These are phyloP conservation scores for Erysiphe pulchra DNA, from an alignment of 2,329 filamentous ascomycete genomes.

Conservation along the genomic window DNA sequence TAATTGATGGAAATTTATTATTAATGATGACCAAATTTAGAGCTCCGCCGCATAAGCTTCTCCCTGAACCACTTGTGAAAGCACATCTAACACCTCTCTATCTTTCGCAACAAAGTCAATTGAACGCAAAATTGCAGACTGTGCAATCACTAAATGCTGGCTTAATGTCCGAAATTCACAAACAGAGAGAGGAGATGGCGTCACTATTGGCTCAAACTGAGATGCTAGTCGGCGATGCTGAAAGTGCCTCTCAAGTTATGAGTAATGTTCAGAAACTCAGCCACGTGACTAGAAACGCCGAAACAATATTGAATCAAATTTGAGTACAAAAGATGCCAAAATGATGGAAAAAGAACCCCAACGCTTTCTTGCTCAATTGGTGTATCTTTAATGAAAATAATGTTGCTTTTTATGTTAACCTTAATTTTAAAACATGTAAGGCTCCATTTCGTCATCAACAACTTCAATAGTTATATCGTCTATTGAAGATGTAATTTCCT, in stretches of 20 bases:
- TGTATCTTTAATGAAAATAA: too few species aligned
- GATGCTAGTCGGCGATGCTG: conserved; percentile 25
- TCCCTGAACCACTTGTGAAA: conserved; percentile 23
- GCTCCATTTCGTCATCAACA: too few species aligned
- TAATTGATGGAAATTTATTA: too few species aligned
- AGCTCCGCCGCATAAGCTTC: conserved; percentile 24
- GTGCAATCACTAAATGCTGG: conserved; percentile 29
- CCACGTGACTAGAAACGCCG: background rate
- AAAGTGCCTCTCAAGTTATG: conserved; percentile 17
- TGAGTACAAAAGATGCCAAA: too few species aligned
- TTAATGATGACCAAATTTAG: background rate
- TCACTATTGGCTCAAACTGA: conserved; percentile 24
- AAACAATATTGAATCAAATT: background rate
- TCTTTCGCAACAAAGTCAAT: conserved; percentile 24
- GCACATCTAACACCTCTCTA: conserved; percentile 30
- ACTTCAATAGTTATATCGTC: too few species aligned
- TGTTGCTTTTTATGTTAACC: too few species aligned
- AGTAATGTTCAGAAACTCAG: conserved; percentile 1
- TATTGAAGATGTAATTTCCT: too few species aligned
- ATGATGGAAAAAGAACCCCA: too few species aligned
- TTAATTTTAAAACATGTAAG: too few species aligned
- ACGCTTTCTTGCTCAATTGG: too few species aligned
- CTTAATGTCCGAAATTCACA: conserved; percentile 23
- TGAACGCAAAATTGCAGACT: conserved; percentile 30
- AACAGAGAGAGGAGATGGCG: conserved; percentile 29